These are phyloP conservation scores for Sanguinoderma infundibulare DNA, from an alignment of 1,284 basidiomycete species.

Conservation along the genomic window DNA sequence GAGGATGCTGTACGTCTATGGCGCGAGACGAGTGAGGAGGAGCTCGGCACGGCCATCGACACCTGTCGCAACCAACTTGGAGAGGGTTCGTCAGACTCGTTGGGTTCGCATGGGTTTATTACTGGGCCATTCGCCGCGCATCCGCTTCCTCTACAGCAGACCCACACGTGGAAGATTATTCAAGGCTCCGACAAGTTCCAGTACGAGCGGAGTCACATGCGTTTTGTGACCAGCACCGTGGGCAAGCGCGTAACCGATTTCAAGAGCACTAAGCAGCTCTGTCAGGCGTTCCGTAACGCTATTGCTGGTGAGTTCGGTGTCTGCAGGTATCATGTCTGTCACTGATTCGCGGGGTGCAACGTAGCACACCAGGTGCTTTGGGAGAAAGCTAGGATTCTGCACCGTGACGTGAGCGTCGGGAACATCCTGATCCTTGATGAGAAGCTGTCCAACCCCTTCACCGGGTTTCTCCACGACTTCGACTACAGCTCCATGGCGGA, in stretches of 20 bases:
- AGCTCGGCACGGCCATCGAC: background rate
- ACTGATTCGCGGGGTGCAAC: background rate
- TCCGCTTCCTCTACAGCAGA: background rate
- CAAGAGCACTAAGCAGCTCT: constrained; percentile 12
- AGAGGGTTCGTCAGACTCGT: background rate
- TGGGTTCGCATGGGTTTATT: background rate
- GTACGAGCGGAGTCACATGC: constrained; percentile 20
- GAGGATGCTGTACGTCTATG: background rate
- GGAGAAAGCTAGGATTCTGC: constrained; percentile 8
- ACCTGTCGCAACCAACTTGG: background rate
- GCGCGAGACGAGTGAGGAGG: too few relatives aligned
- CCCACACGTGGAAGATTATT: background rate
- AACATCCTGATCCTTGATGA: constrained; percentile 20
- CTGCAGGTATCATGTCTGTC: background rate
- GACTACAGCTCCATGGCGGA: constrained; percentile 15
- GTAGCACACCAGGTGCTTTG: background rate
- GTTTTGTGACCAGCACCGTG: constrained; percentile 14
- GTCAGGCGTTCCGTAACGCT: constrained; percentile 17
- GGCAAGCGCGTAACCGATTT: constrained; percentile 14
- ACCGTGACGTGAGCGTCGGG: constrained; percentile 23
- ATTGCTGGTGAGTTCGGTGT: constrained; percentile 15
- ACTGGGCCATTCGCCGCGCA: too few relatives aligned
- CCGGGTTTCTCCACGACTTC: constrained; percentile 21
- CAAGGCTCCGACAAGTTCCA: background rate
- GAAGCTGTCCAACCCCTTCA: background rate